A percentile compares a stretch with the other conserved stretches of the same genome.
These are phyloP conservation scores for Saccharomyces hybrid DNA, from an alignment of 1,139 yeast genomes.

Conservation along the genomic window DNA sequence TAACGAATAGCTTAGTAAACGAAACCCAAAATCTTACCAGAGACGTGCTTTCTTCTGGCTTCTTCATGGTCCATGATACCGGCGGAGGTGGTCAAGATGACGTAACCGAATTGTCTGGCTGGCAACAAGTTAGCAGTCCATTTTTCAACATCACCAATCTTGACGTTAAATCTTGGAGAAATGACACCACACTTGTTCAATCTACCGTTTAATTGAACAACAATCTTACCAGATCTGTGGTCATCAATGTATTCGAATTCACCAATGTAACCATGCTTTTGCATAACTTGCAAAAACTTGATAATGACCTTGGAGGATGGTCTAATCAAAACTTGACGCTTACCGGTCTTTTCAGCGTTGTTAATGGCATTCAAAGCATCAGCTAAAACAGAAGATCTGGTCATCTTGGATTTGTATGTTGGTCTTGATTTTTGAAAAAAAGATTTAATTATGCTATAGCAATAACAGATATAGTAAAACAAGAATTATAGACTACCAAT, in stretches of 20 bases:
- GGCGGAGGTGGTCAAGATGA: constrained; percentile 95
- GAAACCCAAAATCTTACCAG: constrained; percentile 95
- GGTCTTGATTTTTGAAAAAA: background rate
- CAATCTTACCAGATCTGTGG: constrained; percentile 98
- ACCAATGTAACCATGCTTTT: constrained; percentile 98
- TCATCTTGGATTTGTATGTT: constrained; percentile 42
- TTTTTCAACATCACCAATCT: constrained; percentile 87
- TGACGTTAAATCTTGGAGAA: constrained; percentile 95
- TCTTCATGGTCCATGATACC: constrained; percentile 99
- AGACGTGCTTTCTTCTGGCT: constrained; percentile 99
- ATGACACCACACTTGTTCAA: constrained; percentile 98
- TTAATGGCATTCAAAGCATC: constrained; percentile 97
- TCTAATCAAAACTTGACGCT: constrained; percentile 97
- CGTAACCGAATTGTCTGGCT: constrained; percentile 97
- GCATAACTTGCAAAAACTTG: constrained; percentile 95
- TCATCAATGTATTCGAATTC: constrained; percentile 98
- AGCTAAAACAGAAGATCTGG: constrained; percentile 97
- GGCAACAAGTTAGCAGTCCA: constrained; percentile 97
- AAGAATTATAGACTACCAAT: background rate
- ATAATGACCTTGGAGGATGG: constrained; percentile 98
- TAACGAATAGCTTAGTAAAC: constrained; percentile 52
- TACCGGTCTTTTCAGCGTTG: constrained; percentile 99
- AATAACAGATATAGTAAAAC: background rate
- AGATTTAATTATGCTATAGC: background rate
- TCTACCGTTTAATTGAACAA: constrained; percentile 94